Evolutionary conservation across 148 eudicot species (phyloP).

Genomic region (Oxyria digyna): DNA sequence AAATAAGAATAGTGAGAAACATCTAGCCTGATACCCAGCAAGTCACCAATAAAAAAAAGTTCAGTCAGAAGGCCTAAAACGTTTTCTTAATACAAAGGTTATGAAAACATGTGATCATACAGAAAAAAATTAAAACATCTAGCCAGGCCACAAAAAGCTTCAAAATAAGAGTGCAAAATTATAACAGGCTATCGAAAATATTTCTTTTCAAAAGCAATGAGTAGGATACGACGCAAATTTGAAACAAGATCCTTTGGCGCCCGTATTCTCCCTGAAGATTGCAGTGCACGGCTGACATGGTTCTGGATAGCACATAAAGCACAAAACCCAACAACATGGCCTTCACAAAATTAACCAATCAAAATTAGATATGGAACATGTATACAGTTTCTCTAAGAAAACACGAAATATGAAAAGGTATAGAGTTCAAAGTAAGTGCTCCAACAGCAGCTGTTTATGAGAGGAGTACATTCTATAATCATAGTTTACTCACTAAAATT

Average conservation of each 20-base stretch:
- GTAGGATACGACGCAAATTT: constrained; percentile 77
- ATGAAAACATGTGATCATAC: neutral
- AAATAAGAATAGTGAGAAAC: too few species aligned
- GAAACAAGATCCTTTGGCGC: constrained; percentile 91
- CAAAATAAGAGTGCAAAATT: neutral
- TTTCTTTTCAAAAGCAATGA: neutral
- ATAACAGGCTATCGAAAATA: neutral
- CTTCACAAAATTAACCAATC: constrained; percentile 23
- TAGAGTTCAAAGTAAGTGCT: neutral
- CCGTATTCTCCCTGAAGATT: constrained; percentile 64
- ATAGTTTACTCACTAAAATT: neutral
- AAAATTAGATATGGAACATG: constrained; percentile 5
- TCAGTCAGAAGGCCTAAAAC: too few species aligned
- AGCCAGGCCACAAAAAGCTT: neutral
- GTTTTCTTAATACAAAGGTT: too few species aligned
- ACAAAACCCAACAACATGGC: constrained; percentile 82
- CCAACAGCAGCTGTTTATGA: neutral
- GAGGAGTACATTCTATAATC: neutral
- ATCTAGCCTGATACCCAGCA: too few species aligned
- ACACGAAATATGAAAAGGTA: neutral
- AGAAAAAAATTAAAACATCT: neutral
- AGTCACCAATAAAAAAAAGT: too few species aligned
- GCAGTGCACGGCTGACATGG: constrained; percentile 80
- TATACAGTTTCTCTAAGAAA: neutral
- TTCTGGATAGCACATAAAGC: constrained; percentile 86